Evolutionary conservation across 1,139 yeast species (phyloP).

Genomic region (Protomyces inundatus): DNA sequence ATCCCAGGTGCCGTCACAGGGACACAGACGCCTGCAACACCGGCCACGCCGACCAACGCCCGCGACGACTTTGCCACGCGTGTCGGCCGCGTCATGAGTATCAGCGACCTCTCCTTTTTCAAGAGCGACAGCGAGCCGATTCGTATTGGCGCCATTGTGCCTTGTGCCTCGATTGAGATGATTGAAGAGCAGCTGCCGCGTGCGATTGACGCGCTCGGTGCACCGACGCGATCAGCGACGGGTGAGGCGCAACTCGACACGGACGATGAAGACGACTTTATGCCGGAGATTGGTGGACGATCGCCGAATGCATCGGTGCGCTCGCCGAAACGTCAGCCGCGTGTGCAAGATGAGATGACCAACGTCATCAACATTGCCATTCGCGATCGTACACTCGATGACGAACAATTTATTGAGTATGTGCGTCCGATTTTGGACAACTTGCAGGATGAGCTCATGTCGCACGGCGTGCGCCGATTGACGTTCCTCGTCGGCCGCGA

Average conservation of each 20-base stretch:
- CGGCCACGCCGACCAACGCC: conserved; percentile 33
- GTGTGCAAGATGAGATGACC: conserved; percentile 44
- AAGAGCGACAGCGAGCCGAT: conserved; percentile 53
- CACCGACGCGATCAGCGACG: conserved; percentile 44
- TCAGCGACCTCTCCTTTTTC: conserved; percentile 82
- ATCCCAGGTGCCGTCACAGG: conserved; percentile 47
- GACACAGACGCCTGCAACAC: conserved; percentile 24
- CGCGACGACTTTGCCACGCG: conserved; percentile 32
- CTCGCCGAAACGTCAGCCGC: background rate
- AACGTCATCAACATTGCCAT: conserved; percentile 81
- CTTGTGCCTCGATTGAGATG: conserved; percentile 80
- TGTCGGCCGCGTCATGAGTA: conserved; percentile 75
- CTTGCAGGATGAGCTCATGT: conserved; percentile 51
- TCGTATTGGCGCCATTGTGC: conserved; percentile 83
- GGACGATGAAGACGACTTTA: conserved; percentile 38
- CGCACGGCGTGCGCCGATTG: conserved; percentile 69
- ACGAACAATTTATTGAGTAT: conserved; percentile 60
- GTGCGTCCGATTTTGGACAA: conserved; percentile 64
- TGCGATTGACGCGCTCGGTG: conserved; percentile 61
- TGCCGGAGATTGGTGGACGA: conserved; percentile 36
- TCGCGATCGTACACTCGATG: conserved; percentile 62
- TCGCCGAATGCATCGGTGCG: conserved; percentile 30
- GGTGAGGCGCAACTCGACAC: conserved; percentile 2
- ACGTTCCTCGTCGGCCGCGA: conserved; percentile 82
- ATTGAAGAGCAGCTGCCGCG: conserved; percentile 73